These are phyloP conservation scores for Boletus rubroflammeus DNA, from an alignment of 768 basidiomycete genomes.

Conservation along the genomic window DNA sequence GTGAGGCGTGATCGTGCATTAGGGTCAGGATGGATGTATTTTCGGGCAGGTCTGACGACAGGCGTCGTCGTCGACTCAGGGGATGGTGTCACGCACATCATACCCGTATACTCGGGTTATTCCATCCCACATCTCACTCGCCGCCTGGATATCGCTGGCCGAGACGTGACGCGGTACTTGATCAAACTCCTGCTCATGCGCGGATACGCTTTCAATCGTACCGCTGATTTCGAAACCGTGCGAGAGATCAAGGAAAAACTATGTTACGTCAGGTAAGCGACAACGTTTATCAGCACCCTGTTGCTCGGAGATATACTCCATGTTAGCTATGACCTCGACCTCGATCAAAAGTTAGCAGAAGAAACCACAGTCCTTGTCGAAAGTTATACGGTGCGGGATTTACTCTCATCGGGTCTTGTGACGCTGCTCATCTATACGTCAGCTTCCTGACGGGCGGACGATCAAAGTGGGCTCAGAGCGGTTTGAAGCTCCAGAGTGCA, in stretches of 20 bases:
- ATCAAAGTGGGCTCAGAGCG: conserved; percentile 99
- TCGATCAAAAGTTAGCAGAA: conserved; percentile 88
- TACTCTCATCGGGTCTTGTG: background rate
- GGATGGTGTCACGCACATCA: conserved; percentile 98
- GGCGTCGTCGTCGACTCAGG: conserved; percentile 99
- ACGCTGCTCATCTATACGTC: conserved; percentile 7
- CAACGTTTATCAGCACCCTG: background rate
- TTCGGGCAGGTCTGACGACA: conserved; percentile 81
- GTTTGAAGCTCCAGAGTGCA: conserved; percentile 98
- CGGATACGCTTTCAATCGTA: conserved; percentile 99
- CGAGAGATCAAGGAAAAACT: conserved; percentile 98
- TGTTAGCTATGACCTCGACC: conserved; percentile 88
- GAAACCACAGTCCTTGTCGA: conserved; percentile 97
- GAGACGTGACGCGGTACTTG: conserved; percentile 97
- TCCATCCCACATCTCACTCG: conserved; percentile 93
- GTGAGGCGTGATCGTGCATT: background rate
- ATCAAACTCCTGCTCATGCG: conserved; percentile 99
- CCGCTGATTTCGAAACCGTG: conserved; percentile 99
- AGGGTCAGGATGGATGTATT: background rate
- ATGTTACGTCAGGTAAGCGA: conserved; percentile 87
- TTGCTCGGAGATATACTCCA: background rate
- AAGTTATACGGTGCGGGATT: conserved; percentile 78
- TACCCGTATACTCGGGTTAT: conserved; percentile 97
- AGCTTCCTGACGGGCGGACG: conserved; percentile 92
- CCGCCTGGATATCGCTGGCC: conserved; percentile 94